A percentile compares a stretch with the other conserved stretches of the same genome.
Conservation (phyloP, 2,329 filamentous ascomycete species). For the Elsinoe arachidis region DNA sequence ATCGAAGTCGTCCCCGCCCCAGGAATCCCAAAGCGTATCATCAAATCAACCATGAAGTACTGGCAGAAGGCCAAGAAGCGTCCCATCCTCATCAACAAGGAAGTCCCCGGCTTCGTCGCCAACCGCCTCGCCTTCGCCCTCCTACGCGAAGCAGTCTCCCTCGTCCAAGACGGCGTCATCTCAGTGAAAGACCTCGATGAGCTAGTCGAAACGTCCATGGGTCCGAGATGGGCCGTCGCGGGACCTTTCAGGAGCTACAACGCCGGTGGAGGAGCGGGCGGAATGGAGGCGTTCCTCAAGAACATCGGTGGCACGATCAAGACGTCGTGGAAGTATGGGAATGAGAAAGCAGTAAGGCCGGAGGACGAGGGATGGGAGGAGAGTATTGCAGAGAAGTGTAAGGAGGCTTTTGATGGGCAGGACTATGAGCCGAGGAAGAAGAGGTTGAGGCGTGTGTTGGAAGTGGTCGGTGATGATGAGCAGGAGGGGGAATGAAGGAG, state of each 20-base stretch:
- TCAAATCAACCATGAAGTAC: slow-evolving; percentile 37
- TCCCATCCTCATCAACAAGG: slow-evolving; percentile 44
- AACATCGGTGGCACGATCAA: slow-evolving; percentile 50
- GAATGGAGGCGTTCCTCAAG: slow-evolving; percentile 44
- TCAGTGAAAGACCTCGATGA: slow-evolving; percentile 45
- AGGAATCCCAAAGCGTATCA: slow-evolving; percentile 30
- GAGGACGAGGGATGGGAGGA: slow-evolving; percentile 35
- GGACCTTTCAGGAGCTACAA: slow-evolving; percentile 53
- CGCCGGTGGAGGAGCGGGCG: slow-evolving; percentile 48
- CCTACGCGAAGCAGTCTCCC: slow-evolving; percentile 46
- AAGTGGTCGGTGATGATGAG: neutral
- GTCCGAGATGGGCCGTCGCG: slow-evolving; percentile 47
- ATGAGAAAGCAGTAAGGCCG: slow-evolving; percentile 33
- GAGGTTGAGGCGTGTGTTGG: neutral
- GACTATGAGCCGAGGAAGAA: slow-evolving; percentile 19
- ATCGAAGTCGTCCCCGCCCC: slow-evolving; percentile 49
- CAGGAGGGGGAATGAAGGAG: neutral
- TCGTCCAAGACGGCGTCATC: slow-evolving; percentile 47
- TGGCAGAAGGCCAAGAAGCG: slow-evolving; percentile 36
- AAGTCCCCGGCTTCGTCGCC: slow-evolving; percentile 49
- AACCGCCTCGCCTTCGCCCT: slow-evolving; percentile 51
- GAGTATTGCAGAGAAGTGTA: slow-evolving; percentile 37
- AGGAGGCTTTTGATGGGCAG: slow-evolving; percentile 39
- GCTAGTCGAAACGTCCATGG: slow-evolving; percentile 44
- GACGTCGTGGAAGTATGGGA: slow-evolving; percentile 45